These are phyloP conservation scores for Hippophae gyantsensis DNA, from an alignment of 306 rosid genomes.

Conservation along the genomic window DNA sequence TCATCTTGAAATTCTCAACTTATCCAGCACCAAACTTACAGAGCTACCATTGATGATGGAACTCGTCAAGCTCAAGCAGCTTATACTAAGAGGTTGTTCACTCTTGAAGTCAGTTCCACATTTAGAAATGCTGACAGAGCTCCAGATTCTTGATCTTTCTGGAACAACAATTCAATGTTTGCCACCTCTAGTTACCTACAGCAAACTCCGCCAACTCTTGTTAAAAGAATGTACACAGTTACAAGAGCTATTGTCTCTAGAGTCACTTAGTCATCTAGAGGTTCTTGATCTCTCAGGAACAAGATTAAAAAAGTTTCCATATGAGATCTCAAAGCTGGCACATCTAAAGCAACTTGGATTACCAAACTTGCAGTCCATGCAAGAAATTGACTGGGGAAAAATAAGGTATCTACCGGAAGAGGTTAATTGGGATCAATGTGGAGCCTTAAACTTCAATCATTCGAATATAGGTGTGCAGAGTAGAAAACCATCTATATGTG, in stretches of 20 bases:
- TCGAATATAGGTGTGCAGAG: neutral
- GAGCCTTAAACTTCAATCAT: conserved; percentile 2
- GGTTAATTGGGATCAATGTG: conserved; percentile 17
- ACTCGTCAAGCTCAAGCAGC: conserved; percentile 19
- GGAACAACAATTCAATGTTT: conserved; percentile 7
- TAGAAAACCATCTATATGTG: conserved; percentile 10
- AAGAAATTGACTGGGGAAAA: conserved; percentile 7
- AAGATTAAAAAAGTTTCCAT: conserved; percentile 10
- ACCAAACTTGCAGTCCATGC: conserved; percentile 11
- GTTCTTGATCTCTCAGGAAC: conserved; percentile 26
- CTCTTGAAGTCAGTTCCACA: neutral
- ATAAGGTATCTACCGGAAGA: conserved; percentile 17
- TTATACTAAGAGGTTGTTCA: conserved; percentile 15
- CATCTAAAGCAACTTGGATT: conserved; percentile 15
- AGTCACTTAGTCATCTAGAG: conserved; percentile 9
- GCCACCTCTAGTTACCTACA: conserved; percentile 4
- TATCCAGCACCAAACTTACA: conserved; percentile 16
- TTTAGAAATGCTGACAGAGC: conserved; percentile 1
- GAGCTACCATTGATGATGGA: conserved; percentile 4
- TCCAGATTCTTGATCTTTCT: conserved; percentile 30
- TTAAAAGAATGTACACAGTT: conserved; percentile 18
- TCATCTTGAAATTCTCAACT: conserved; percentile 16
- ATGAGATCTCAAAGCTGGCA: conserved; percentile 8
- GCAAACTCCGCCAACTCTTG: conserved; percentile 16
- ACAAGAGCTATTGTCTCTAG: neutral